Base-by-base conservation (phyloP, 2,329 filamentous ascomycete genomes). In the Fusarium avenaceum region DNA sequence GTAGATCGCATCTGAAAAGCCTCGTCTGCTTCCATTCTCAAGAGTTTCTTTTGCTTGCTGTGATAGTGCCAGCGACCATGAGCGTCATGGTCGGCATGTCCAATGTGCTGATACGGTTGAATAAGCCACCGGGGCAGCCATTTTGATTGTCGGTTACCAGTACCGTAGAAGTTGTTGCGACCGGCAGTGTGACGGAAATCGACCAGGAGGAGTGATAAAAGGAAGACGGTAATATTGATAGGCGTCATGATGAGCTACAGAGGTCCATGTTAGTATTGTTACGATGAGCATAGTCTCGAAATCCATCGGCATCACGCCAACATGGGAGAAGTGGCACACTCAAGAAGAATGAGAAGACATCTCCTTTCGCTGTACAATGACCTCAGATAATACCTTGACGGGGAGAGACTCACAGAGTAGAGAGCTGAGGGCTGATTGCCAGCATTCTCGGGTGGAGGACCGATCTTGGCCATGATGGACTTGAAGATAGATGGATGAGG, bases 161-260 rank as follows among this genome's bases (percentile, higher is more conserved):
- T 46, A 13, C 40, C 50, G 26, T 69, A 78, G 54, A 72, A 75
- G 61, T 78, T 78, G 52, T 79, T 80, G 77, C 88, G 82, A 76
- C 82, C 74, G 72, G 82, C 73, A 72, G 87, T 78, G 83, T 87
- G 81, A 59, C 82, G 82, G 50, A 84, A 79, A 79, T 92, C 89
- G 43, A 92, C 84, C 51, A 90, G 77, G 74, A 85, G 83, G 45
- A 92, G 85, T 3, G 89, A 91, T 67, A 91, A 45, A 42, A 92
- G 76, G 78, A 92, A 91, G 22, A 87, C 85, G 50, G 87, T 80
- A 75, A 91, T 86, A 67, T 88, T 83, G 64, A 92, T 69, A 9
- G 90, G 89, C 0, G 88, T 90, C 78, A 90, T 82, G 69, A 92
- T 69, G 20, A 64, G 38, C 61, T 81, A 55, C 83, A 85, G 58